phyloP scores from a whole-genome alignment of 495 filamentous ascomycete species.

The Xylaria grammica region DNA sequence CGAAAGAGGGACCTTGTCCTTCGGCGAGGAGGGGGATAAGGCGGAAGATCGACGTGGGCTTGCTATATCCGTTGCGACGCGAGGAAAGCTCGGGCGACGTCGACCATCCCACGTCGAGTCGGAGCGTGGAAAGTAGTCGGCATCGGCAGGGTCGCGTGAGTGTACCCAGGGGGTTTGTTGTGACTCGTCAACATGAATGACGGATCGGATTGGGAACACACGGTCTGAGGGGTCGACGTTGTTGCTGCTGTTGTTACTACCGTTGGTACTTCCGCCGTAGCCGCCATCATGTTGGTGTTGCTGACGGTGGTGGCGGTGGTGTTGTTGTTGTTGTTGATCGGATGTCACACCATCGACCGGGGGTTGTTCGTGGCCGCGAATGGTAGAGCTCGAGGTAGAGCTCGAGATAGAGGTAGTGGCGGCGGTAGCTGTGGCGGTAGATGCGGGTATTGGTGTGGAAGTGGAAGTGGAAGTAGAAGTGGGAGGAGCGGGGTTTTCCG shows the following conservation, averaged over 20 bases:
- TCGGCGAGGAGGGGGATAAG: conserved; percentile 11
- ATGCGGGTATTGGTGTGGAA: neutral
- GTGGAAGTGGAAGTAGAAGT: too few species aligned
- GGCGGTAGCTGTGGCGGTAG: neutral
- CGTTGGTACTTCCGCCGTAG: conserved; percentile 34
- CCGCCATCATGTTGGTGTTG: neutral
- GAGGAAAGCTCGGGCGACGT: conserved; percentile 23
- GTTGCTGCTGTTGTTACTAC: conserved; percentile 23
- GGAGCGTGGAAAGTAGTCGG: conserved; percentile 34
- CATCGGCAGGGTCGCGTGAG: conserved; percentile 38
- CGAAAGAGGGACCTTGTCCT: conserved; percentile 2
- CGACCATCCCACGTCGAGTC: conserved; percentile 35
- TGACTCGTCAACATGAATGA: conserved; percentile 70
- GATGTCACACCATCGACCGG: too few species aligned
- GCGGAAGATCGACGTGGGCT: conserved; percentile 10
- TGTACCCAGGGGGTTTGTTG: conserved; percentile 41
- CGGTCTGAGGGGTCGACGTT: conserved; percentile 59
- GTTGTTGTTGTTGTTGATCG: neutral
- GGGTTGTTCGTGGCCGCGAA: neutral
- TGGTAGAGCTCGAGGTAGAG: neutral
- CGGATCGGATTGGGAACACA: conserved; percentile 84
- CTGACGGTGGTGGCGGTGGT: neutral
- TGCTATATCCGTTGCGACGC: conserved; percentile 16
- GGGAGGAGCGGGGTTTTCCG: too few species aligned
- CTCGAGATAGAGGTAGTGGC: neutral